phyloP scores from a whole-genome alignment of 768 basidiomycete genomes.

The Phanerodontia chrysosporium region DNA sequence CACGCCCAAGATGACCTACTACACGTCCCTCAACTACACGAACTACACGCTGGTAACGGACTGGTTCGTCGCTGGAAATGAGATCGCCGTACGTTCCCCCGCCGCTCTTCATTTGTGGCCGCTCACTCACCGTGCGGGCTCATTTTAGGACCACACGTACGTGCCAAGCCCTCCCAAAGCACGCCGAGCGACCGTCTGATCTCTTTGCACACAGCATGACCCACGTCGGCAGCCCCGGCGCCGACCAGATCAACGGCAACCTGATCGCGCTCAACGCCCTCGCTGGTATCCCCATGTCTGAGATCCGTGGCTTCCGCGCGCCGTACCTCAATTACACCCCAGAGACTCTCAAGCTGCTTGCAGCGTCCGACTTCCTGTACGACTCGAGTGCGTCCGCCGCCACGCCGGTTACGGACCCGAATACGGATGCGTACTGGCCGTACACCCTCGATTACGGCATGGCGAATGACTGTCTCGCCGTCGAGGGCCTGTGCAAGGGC shows the following conservation, averaged over 20 bases:
- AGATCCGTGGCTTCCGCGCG: constrained; percentile 71
- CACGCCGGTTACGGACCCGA: constrained; percentile 58
- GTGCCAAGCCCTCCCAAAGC: constrained; percentile 17
- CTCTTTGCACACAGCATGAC: constrained; percentile 53
- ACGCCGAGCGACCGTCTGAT: neutral
- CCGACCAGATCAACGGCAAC: constrained; percentile 72
- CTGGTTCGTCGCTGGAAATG: constrained; percentile 80
- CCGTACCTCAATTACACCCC: constrained; percentile 66
- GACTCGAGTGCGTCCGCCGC: constrained; percentile 62
- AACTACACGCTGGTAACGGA: constrained; percentile 76
- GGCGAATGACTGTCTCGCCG: constrained; percentile 68
- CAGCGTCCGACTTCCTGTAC: constrained; percentile 59
- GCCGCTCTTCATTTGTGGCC: neutral
- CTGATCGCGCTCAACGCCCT: constrained; percentile 75
- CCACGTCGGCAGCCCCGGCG: constrained; percentile 59
- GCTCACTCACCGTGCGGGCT: neutral
- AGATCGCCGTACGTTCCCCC: constrained; percentile 47
- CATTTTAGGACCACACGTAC: constrained; percentile 56
- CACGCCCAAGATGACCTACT: constrained; percentile 73
- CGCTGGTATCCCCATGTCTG: constrained; percentile 64
- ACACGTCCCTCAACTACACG: constrained; percentile 64
- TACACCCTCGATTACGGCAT: constrained; percentile 78
- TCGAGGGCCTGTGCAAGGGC: constrained; percentile 57
- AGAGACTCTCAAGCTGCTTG: constrained; percentile 57
- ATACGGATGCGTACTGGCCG: constrained; percentile 79